Evolutionary conservation across 345 rosid species (phyloP).

Genomic region (Anastatica hierochuntica): DNA sequence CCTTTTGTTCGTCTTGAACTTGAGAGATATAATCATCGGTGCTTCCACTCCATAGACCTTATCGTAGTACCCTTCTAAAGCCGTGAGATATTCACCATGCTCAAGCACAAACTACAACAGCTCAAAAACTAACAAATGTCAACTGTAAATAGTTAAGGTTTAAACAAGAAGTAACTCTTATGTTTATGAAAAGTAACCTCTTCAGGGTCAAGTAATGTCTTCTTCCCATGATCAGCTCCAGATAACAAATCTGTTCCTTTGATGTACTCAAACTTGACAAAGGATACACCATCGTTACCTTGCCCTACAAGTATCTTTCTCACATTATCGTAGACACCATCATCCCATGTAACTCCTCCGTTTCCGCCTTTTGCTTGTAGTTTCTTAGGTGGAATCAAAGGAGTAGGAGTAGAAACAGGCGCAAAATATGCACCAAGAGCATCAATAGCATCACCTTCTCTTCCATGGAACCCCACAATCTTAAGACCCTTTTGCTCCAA

Average conservation of each 20-base stretch:
- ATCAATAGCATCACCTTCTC: conserved; percentile 5
- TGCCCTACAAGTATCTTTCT: conserved; percentile 15
- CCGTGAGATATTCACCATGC: conserved; percentile 16
- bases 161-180: not conserved
- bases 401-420: not conserved
- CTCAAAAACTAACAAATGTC: not conserved
- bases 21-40: not conserved
- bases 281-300: conserved; percentile 13
- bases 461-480: conserved; percentile 20
- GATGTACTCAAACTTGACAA: conserved; percentile 19
- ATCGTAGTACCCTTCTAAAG: conserved; percentile 15
- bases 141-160: not conserved
- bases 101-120: conserved; percentile 18
- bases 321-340: conserved; percentile 20
- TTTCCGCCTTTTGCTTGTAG: conserved; percentile 12
- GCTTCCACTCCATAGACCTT: conserved; percentile 2
- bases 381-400: not conserved
- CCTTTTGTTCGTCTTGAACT: conserved; percentile 22
- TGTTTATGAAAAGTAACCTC: not conserved
- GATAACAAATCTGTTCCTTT: not conserved
- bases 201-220: conserved; percentile 13
- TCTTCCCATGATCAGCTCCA: conserved; percentile 24
- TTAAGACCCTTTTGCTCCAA: conserved; percentile 1
- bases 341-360: conserved; percentile 21
- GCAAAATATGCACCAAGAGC: conserved; percentile 18